Conservation (phyloP, 495 filamentous ascomycete species). For the Penicillium daleae region DNA sequence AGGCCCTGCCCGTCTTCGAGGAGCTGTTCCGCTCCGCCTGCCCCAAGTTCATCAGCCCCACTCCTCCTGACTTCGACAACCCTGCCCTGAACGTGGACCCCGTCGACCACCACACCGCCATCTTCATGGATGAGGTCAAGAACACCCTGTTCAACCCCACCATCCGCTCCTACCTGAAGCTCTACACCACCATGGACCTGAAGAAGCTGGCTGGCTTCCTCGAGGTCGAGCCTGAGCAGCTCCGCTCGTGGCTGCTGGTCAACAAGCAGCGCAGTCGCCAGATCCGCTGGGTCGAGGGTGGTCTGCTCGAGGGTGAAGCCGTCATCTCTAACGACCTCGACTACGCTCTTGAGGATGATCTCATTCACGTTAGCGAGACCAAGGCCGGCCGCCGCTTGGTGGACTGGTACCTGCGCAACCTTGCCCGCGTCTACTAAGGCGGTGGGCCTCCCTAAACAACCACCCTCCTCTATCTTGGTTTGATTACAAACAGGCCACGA, state of each 20-base stretch:
- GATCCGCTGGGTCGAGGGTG: constrained; percentile 89
- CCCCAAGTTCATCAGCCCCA: constrained; percentile 99
- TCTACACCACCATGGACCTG: constrained; percentile 99
- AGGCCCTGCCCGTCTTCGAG: constrained; percentile 93
- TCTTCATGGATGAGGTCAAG: constrained; percentile 99
- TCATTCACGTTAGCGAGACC: constrained; percentile 98
- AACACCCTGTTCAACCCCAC: constrained; percentile 93
- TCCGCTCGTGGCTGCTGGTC: constrained; percentile 86
- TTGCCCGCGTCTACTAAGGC: constrained; percentile 85
- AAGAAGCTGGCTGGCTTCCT: constrained; percentile 98
- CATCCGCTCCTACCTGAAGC: constrained; percentile 95
- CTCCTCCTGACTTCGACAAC: constrained; percentile 95
- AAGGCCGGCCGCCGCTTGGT: constrained; percentile 96
- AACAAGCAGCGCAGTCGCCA: constrained; percentile 99
- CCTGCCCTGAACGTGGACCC: constrained; percentile 93
- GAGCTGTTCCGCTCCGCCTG: constrained; percentile 94
- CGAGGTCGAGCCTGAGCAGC: constrained; percentile 88
- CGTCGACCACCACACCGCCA: constrained; percentile 91
- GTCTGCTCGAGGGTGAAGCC: constrained; percentile 86
- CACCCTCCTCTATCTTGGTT: constrained; percentile 1
- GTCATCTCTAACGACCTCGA: constrained; percentile 91
- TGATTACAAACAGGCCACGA: background rate
- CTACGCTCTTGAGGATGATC: constrained; percentile 94
- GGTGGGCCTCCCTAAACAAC: constrained; percentile 12
- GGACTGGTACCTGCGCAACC: constrained; percentile 98